Conservation (phyloP, 129 eudicot species). For the Lonicera japonica region DNA sequence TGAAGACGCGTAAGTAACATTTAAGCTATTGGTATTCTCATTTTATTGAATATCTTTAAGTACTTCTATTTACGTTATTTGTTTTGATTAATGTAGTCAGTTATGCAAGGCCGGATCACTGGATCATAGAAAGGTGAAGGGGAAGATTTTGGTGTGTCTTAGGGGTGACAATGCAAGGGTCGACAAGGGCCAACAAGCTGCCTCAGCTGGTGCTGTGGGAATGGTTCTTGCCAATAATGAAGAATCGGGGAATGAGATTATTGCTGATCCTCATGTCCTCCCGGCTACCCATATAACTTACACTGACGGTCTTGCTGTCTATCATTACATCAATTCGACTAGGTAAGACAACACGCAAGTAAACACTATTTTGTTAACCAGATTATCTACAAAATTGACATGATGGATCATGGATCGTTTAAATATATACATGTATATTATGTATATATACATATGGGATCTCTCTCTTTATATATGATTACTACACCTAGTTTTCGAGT, state of each 20-base stretch:
- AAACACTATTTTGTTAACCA: not conserved
- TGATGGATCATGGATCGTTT: not conserved
- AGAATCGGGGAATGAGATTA: conserved; percentile 65
- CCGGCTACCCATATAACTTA: conserved; percentile 83
- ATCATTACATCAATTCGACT: conserved; percentile 43
- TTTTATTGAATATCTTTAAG: too few relatives aligned
- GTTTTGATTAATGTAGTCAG: conserved; percentile 32
- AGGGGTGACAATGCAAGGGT: conserved; percentile 73
- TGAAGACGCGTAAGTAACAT: conserved; percentile 62
- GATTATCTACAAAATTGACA: not conserved
- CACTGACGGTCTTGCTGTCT: conserved; percentile 54
- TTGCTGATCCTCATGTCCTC: conserved; percentile 87
- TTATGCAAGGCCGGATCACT: conserved; percentile 67
- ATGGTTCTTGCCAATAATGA: conserved; percentile 73
- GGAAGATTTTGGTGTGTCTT: conserved; percentile 82
- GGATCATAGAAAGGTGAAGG: conserved; percentile 61
- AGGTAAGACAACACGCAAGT: conserved; percentile 24
- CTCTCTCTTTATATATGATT: not conserved
- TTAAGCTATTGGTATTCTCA: conserved; percentile 5
- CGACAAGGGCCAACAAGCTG: conserved; percentile 83
- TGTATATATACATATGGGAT: too few relatives aligned
- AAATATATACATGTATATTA: too few relatives aligned
- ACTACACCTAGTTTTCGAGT: not conserved
- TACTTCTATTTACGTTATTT: not conserved
- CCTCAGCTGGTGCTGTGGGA: conserved; percentile 81